phyloP scores from a whole-genome alignment of 352 stramenopile species.

The Pythium sukuiense region DNA sequence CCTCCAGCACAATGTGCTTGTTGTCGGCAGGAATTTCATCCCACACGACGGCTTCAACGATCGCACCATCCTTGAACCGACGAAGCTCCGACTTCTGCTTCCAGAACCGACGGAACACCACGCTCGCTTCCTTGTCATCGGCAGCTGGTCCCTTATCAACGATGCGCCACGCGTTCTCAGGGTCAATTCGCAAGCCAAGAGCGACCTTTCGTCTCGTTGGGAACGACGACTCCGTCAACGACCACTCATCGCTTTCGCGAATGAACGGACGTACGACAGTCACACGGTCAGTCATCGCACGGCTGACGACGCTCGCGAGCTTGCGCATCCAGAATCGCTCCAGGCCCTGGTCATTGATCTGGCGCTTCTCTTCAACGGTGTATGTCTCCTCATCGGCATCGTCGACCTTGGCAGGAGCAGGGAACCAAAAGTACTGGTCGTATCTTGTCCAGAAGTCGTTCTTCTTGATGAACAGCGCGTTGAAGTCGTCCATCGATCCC shows the following conservation, averaged over 20 bases:
- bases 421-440: constrained; percentile 87
- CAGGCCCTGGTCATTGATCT: constrained; percentile 74
- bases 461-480: constrained; percentile 81
- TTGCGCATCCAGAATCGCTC: constrained; percentile 73
- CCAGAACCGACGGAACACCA: constrained; percentile 88
- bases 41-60: constrained; percentile 90
- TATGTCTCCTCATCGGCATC: constrained; percentile 61
- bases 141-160: constrained; percentile 89
- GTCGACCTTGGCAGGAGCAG: constrained; percentile 47
- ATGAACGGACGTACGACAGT: constrained; percentile 55
- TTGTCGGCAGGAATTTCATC: constrained; percentile 69
- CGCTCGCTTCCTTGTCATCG: constrained; percentile 71
- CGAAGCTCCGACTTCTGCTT: constrained; percentile 85
- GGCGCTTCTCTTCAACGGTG: constrained; percentile 61
- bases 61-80: constrained; percentile 89
- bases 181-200: constrained; percentile 80
- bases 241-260: constrained; percentile 50
- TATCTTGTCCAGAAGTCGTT: constrained; percentile 82
- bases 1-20: constrained; percentile 68
- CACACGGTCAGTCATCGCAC: constrained; percentile 70
- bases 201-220: constrained; percentile 60
- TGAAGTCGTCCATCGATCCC: constrained; percentile 72
- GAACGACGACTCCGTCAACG: constrained; percentile 36
- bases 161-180: constrained; percentile 72
- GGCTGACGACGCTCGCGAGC: constrained; percentile 44